Evolutionary conservation across 179 eudicot species (phyloP), one percentile per base, ranked within the genome.

Genomic region (Carnegiea gigantea): DNA sequence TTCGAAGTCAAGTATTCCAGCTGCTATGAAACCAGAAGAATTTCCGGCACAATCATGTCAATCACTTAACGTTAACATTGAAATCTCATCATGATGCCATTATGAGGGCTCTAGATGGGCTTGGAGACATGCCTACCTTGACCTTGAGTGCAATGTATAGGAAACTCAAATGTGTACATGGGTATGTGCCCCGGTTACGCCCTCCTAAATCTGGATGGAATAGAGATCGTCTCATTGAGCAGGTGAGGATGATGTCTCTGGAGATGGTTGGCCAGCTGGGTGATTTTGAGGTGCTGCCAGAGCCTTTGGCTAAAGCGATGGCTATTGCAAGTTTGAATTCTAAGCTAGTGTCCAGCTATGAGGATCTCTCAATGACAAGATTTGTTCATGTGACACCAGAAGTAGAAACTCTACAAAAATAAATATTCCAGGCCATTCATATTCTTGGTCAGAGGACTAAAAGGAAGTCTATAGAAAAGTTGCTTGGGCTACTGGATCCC

Each of bases 281-380:
- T 51, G 89, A 89, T 64, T 77, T 65, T 36, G 90, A 84, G 86
- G 87, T 84, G 75, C 87, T 89, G 43, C 91, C 33, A 49, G 89
- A 88, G 82, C 87, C 91, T 48, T 84, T 95, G 71, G 87, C 82
- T 73, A 91, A 90, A 88, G 97, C 98, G 76, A 83, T 93, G 91
- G 90, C 88, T 71, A 88, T 93, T 79, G 94, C 93, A 30, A 73
- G 85, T 79, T 89, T 95, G 81, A 84, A 82, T 1, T 70, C 80
- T 21, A 90, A 78, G 79, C 82, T 89, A 53, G 74, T 53, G 70
- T 73, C 79, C 67, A 82, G 87, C 6, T 79, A 75, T 60, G 82
- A 81, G 73, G 78, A 86, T 76, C 81, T 79, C 4, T 79, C 48
- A 62, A 21, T 57, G 77, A 62, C 33, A 23, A 85, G 82, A 23